Conservation (phyloP, 495 filamentous ascomycete genomes). For the Platismatia glauca region DNA sequence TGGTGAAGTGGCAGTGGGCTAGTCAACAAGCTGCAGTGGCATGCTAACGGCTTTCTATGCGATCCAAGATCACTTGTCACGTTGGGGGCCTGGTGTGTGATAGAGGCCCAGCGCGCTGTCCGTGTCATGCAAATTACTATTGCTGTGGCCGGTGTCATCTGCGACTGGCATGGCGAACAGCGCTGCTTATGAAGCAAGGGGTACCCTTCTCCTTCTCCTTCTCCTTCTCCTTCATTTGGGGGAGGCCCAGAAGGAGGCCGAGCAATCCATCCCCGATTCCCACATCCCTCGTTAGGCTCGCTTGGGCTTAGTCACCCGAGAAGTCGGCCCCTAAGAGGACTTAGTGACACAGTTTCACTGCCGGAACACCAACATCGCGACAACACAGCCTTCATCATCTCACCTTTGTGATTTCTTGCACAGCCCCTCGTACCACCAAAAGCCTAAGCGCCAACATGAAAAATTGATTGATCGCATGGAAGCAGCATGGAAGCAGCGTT, state of each 20-base stretch:
- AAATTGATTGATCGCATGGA: background rate
- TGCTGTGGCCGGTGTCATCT: background rate
- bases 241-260: background rate
- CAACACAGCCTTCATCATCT: background rate
- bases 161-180: background rate
- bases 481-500: background rate
- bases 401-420: background rate
- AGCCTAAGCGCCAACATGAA: background rate
- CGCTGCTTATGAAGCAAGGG: background rate
- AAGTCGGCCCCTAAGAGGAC: background rate
- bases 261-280: background rate
- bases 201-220: too few relatives aligned
- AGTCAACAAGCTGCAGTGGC: too few relatives aligned
- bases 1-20: constrained; percentile 1
- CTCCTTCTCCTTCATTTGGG: background rate
- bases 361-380: constrained; percentile 3
- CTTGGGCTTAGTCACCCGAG: constrained; percentile 1
- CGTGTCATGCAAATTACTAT: background rate
- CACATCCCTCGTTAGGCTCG: background rate
- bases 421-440: background rate
- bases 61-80: too few relatives aligned
- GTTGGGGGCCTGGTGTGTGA: background rate
- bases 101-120: background rate
- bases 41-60: too few relatives aligned
- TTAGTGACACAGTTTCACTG: background rate